These are phyloP conservation scores for Chaetomium sp. DNA, from an alignment of 2,329 filamentous ascomycete species.

Conservation along the genomic window DNA sequence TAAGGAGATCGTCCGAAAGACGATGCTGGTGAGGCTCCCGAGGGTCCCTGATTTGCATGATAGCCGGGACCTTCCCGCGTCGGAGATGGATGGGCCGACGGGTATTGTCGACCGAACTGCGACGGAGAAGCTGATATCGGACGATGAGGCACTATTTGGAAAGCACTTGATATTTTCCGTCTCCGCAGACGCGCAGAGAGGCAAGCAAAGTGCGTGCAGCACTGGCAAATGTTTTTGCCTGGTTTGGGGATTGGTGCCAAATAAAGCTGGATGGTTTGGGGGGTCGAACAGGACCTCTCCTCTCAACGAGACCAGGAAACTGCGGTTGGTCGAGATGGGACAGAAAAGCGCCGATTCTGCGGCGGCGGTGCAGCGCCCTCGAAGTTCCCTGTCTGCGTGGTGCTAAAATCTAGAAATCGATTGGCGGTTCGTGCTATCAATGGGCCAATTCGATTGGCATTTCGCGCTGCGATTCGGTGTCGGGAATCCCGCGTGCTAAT, in stretches of 20 bases:
- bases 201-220: conserved; percentile 12
- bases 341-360: conserved; percentile 24
- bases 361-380: conserved; percentile 28
- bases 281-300: conserved; percentile 7
- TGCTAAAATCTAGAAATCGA: conserved; percentile 15
- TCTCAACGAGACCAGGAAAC: conserved; percentile 17
- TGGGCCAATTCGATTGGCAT: conserved; percentile 48
- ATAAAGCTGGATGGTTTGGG: conserved; percentile 4
- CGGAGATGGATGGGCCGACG: conserved; percentile 54
- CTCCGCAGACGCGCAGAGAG: conserved; percentile 33
- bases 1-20: conserved; percentile 57
- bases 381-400: conserved; percentile 25
- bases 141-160: conserved; percentile 62
- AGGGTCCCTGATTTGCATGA: conserved; percentile 54
- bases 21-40: conserved; percentile 51
- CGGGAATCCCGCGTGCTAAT: conserved; percentile 13
- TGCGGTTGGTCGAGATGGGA: conserved; percentile 15
- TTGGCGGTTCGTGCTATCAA: conserved; percentile 26
- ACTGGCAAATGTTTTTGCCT: neutral
- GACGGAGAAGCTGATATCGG: conserved; percentile 51
- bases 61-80: conserved; percentile 56
- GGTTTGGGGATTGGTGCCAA: neutral
- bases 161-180: conserved; percentile 61
- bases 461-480: conserved; percentile 45
- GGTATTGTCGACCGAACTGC: conserved; percentile 54